A percentile compares a stretch with the other conserved stretches of the same genome.
Evolutionary conservation across 352 stramenopile species (phyloP).

Genomic region (Pythium biforme): DNA sequence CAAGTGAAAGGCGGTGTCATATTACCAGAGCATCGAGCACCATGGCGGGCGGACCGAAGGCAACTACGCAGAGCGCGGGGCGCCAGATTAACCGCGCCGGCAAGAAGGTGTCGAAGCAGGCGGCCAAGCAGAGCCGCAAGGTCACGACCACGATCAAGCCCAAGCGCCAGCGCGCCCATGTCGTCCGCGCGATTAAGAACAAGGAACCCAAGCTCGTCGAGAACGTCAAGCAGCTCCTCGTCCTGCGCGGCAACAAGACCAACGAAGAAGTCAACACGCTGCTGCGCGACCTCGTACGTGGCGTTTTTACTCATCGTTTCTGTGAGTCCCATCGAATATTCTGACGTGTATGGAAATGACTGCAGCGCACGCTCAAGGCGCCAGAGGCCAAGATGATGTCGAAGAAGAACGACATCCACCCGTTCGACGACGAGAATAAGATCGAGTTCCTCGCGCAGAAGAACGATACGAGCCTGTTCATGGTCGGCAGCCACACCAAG

Average conservation of each 20-base stretch:
- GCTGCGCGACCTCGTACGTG: conserved; percentile 72
- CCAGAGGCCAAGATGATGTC: conserved; percentile 87
- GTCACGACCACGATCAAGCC: conserved; percentile 65
- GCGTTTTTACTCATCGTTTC: not conserved
- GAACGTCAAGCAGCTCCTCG: conserved; percentile 89
- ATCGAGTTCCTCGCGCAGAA: conserved; percentile 95
- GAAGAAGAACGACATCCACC: conserved; percentile 94
- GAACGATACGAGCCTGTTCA: conserved; percentile 98
- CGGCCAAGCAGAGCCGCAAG: conserved; percentile 71
- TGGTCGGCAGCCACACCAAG: conserved; percentile 97
- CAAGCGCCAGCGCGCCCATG: conserved; percentile 80
- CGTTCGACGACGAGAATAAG: conserved; percentile 92
- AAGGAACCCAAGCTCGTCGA: conserved; percentile 91
- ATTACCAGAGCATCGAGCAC: conserved; percentile 3
- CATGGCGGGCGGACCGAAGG: conserved; percentile 67
- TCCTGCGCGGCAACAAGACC: conserved; percentile 90
- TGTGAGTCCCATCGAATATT: not conserved
- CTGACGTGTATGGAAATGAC: not conserved
- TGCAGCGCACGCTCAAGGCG: conserved; percentile 83
- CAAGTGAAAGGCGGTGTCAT: conserved; percentile 22
- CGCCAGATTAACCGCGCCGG: conserved; percentile 66
- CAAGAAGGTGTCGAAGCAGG: conserved; percentile 69
- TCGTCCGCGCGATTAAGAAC: conserved; percentile 81
- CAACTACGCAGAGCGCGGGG: conserved; percentile 63
- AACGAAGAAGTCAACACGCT: conserved; percentile 81